These are phyloP conservation scores for Kodamaea restingae DNA, from an alignment of 805 yeast species.

Conservation along the genomic window DNA sequence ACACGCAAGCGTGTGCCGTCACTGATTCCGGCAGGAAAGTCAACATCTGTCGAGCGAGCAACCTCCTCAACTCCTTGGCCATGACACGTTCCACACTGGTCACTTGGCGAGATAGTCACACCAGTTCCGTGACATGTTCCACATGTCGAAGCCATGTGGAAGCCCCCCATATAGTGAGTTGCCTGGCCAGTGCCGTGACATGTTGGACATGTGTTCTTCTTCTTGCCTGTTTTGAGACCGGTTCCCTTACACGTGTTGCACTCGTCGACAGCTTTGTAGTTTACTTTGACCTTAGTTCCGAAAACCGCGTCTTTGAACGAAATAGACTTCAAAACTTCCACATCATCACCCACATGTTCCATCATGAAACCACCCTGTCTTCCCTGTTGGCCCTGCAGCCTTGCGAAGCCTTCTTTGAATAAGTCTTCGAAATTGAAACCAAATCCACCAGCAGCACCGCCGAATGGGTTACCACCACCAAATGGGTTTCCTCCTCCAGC, in stretches of 20 bases:
- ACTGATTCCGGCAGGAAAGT: slow-evolving; percentile 81
- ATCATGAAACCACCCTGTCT: slow-evolving; percentile 52
- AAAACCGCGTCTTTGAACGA: slow-evolving; percentile 83
- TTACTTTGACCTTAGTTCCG: slow-evolving; percentile 64
- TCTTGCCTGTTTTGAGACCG: slow-evolving; percentile 75
- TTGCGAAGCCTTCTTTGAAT: slow-evolving; percentile 48
- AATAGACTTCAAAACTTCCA: slow-evolving; percentile 72
- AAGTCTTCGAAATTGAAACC: slow-evolving; percentile 45
- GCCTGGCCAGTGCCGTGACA: slow-evolving; percentile 95
- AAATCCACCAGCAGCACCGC: slow-evolving; percentile 41
- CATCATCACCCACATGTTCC: slow-evolving; percentile 84
- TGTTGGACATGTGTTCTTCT: slow-evolving; percentile 71
- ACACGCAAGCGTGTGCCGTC: slow-evolving; percentile 85
- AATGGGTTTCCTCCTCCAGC: slow-evolving; percentile 39
- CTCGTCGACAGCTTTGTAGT: slow-evolving; percentile 67
- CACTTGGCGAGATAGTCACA: slow-evolving; percentile 60
- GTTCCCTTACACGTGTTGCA: slow-evolving; percentile 81
- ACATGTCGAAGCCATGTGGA: slow-evolving; percentile 96
- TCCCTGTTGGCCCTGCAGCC: slow-evolving; percentile 31
- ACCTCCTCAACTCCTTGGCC: slow-evolving; percentile 82
- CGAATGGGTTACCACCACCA: slow-evolving; percentile 32
- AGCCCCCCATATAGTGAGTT: slow-evolving; percentile 85
- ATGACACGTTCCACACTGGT: slow-evolving; percentile 76
- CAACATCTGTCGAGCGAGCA: slow-evolving; percentile 69
- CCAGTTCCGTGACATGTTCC: slow-evolving; percentile 85